Conservation (phyloP, 1,284 basidiomycete species). For the Irpex sp. region DNA sequence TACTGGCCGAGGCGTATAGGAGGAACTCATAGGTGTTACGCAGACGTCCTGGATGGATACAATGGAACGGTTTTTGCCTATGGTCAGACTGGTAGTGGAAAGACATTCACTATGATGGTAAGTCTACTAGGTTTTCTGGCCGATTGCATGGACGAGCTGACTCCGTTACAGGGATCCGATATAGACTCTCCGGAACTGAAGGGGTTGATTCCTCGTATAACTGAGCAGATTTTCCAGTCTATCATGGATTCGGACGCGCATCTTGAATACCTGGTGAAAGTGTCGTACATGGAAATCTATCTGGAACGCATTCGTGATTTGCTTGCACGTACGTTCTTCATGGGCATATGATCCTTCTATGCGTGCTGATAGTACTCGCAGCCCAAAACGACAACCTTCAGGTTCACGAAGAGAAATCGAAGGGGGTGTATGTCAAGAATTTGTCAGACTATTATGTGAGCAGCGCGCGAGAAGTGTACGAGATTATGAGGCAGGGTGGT, state of each 20-base stretch:
- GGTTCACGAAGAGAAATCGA: conserved; percentile 97
- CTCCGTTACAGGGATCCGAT: conserved; percentile 76
- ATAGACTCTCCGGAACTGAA: conserved; percentile 91
- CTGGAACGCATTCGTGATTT: conserved; percentile 96
- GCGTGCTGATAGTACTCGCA: conserved; percentile 29
- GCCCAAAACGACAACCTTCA: conserved; percentile 99
- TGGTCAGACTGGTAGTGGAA: conserved; percentile 97
- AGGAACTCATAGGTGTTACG: conserved; percentile 8
- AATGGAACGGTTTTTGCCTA: conserved; percentile 99
- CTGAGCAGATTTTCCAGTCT: conserved; percentile 98
- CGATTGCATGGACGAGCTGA: conserved; percentile 12
- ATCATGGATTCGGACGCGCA: conserved; percentile 95
- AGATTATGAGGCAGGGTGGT: conserved; percentile 98
- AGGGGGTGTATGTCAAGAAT: conserved; percentile 98
- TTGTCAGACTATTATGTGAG: conserved; percentile 98
- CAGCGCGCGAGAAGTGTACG: conserved; percentile 94
- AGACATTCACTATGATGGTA: conserved; percentile 98
- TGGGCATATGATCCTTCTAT: not conserved
- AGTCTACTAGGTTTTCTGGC: conserved; percentile 16
- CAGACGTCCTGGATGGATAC: conserved; percentile 98
- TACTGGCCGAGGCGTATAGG: not conserved
- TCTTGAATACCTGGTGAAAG: conserved; percentile 98
- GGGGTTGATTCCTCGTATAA: conserved; percentile 98
- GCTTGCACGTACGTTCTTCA: conserved; percentile 76
- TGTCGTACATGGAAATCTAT: conserved; percentile 99